phyloP scores from a whole-genome alignment of 345 rosid species.

The Clarkia xantiana region DNA sequence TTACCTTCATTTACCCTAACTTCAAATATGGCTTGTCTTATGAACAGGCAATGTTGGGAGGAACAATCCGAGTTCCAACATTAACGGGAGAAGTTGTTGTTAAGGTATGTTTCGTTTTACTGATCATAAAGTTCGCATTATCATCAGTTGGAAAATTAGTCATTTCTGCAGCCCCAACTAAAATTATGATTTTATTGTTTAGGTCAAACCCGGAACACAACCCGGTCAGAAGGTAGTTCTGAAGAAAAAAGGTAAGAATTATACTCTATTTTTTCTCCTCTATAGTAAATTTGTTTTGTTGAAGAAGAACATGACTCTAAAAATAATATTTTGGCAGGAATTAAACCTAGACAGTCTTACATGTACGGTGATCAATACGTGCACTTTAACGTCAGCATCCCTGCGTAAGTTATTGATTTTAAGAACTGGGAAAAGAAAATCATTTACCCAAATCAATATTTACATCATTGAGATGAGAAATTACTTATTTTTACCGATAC shows the following conservation, averaged over 20 bases:
- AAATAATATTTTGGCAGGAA: constrained; percentile 27
- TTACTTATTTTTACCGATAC: neutral
- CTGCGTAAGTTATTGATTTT: constrained; percentile 34
- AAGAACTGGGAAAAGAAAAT: too few species aligned
- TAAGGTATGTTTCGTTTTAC: constrained; percentile 45
- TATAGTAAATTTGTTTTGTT: neutral
- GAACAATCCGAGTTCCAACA: constrained; percentile 93
- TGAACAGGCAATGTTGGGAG: constrained; percentile 90
- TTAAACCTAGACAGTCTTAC: constrained; percentile 61
- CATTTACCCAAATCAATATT: neutral
- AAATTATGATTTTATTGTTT: constrained; percentile 1
- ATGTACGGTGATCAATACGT: constrained; percentile 82
- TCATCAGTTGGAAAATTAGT: too few species aligned
- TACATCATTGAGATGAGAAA: neutral
- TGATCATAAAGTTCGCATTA: neutral
- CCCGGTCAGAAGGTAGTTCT: constrained; percentile 98
- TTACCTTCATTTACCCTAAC: too few species aligned
- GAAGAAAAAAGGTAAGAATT: constrained; percentile 67
- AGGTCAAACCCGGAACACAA: constrained; percentile 96
- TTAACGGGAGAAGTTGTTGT: constrained; percentile 95
- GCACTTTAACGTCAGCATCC: constrained; percentile 87
- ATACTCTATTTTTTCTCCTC: neutral
- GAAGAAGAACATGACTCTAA: neutral
- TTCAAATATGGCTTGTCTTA: neutral
- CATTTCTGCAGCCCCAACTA: too few species aligned